Evolutionary conservation across 345 rosid genomes (phyloP).

Genomic region (Rubroshorea leprosula): DNA sequence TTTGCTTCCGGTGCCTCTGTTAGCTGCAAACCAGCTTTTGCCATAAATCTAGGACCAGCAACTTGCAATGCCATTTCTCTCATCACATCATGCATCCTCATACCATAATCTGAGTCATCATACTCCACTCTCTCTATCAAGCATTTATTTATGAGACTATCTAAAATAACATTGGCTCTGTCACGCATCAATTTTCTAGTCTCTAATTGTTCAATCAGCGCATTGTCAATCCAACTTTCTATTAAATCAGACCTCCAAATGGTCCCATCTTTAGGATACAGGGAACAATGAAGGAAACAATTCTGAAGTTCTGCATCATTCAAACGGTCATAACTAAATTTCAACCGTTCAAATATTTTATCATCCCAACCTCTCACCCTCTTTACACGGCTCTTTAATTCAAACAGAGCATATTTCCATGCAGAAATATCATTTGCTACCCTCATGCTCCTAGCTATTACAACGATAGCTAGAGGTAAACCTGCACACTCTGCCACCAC

Average conservation of each 20-base stretch:
- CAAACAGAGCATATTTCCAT: slow-evolving; percentile 7
- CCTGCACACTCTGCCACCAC: slow-evolving; percentile 4
- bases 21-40: slow-evolving; percentile 15
- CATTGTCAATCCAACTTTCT: slow-evolving; percentile 16
- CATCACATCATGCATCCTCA: slow-evolving; percentile 24
- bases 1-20: slow-evolving; percentile 1
- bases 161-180: slow-evolving; percentile 14
- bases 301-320: slow-evolving; percentile 3
- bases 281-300: slow-evolving; percentile 23
- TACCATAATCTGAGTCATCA: no score
- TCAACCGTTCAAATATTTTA: not conserved
- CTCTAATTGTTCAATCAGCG: slow-evolving; percentile 6
- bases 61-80: slow-evolving; percentile 22
- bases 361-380: not conserved
- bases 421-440: not conserved
- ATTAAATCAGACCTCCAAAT: slow-evolving; percentile 10
- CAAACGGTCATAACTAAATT: slow-evolving; percentile 18
- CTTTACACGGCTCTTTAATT: not conserved
- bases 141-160: slow-evolving; percentile 15
- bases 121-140: slow-evolving; percentile 11
- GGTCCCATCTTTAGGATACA: slow-evolving; percentile 17
- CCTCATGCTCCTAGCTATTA: slow-evolving; percentile 4
- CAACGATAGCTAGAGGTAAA: slow-evolving; percentile 13
- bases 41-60: slow-evolving; percentile 1
- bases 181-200: slow-evolving; percentile 8